Base-by-base conservation (phyloP, 441 rosid species). In the Oxalis stricta region DNA sequence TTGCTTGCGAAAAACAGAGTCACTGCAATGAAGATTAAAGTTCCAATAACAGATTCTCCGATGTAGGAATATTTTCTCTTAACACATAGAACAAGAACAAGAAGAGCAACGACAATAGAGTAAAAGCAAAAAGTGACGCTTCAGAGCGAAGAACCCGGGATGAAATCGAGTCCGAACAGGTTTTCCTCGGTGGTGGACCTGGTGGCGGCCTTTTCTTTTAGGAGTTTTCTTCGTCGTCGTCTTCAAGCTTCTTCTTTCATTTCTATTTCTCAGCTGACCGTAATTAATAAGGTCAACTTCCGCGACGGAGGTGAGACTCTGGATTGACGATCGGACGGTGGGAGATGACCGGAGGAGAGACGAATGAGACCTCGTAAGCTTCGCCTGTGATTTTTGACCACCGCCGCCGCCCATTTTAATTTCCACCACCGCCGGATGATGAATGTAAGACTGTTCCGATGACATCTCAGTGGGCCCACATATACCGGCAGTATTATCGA, bases 291-390 rank as follows among this genome's bases (percentile, higher is more conserved):
- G 50, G 48, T 71, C 87, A 40, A 53, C 65, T 47, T 82, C 85
- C 29, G 59, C 52, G 50, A 81, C 60, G 18, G 80, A 80, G n/a
- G 72, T 61, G 8, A 88, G 59, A 40, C 95, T 87, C 48, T 83
- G 89, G 43, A 87, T 69, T 41, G 97, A 84, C 11, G 93, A 84
- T 53, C 93, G 79, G 50, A 79, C 61, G 57, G 85, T 84, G 5
- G 88, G 82, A 12, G 89, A 67, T 24, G 94, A 82, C 21, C 91
- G 79, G 43, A 88, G 84, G 21, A 88, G 80, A 28, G 88, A 82
- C 1, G 97, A 88, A 34, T 77, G 73, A 0, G 86, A 81, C 38
- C 91, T 61, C 41, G 85, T 77, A 0, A 84, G 78, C 82, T 74
- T 75, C 44, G 65, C 47, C 56, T 69, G 77, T 59, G 76, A 52